Evolutionary conservation across 129 eudicot genomes (phyloP).

Genomic region (Deinandra increscens): DNA sequence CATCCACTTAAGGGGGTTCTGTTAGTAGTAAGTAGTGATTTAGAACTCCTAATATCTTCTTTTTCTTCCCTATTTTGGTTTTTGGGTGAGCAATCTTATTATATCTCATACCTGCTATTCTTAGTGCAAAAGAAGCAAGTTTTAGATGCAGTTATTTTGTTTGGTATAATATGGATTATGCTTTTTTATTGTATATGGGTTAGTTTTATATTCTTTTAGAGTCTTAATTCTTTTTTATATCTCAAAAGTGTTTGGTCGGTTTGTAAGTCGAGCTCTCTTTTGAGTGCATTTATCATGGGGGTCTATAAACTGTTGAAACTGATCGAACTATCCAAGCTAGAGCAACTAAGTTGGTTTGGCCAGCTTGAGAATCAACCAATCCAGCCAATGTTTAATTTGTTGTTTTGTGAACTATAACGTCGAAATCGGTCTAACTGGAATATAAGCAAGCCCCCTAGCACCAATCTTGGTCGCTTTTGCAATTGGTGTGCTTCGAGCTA

Average conservation of each 20-base stretch:
- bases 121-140: slow-evolving; percentile 40
- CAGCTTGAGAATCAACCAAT: not conserved
- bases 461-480: too few species aligned
- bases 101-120: slow-evolving; percentile 26
- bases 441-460: too few species aligned
- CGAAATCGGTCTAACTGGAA: not conserved
- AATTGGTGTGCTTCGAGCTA: too few species aligned
- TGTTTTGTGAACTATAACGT: not conserved
- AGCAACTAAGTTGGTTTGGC: not conserved
- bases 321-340: not conserved
- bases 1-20: slow-evolving; percentile 16
- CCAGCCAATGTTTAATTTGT: not conserved
- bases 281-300: not conserved
- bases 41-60: slow-evolving; percentile 21
- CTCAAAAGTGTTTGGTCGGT: not conserved
- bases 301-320: not conserved
- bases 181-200: slow-evolving; percentile 25
- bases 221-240: not conserved
- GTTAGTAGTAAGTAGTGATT: slow-evolving; percentile 24
- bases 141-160: slow-evolving; percentile 19
- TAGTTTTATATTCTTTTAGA: not conserved
- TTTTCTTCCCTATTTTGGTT: slow-evolving; percentile 10
- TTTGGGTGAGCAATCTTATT: slow-evolving; percentile 27
- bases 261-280: not conserved
- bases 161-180: slow-evolving; percentile 21